Conservation (phyloP, 371 early-diverging fungal species). For the Mortierella sp. region DNA sequence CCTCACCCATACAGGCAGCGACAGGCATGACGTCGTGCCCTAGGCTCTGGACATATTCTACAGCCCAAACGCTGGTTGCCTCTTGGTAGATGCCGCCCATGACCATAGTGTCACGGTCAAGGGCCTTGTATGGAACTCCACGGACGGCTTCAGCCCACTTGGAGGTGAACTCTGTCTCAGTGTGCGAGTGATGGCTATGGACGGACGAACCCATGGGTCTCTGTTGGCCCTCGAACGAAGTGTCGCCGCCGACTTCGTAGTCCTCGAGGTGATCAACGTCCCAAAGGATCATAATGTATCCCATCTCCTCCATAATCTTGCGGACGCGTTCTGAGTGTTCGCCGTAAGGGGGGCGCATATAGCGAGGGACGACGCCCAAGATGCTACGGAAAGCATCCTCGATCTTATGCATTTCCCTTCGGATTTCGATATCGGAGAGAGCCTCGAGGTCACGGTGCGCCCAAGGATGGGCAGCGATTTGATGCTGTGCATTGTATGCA, state of each 20-base stretch:
- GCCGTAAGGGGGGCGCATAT: constrained; percentile 71
- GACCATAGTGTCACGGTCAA: constrained; percentile 37
- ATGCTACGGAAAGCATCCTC: constrained; percentile 60
- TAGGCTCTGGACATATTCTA: constrained; percentile 42
- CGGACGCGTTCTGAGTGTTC: constrained; percentile 64
- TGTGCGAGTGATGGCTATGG: not conserved
- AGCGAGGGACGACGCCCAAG: constrained; percentile 64
- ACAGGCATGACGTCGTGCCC: constrained; percentile 43
- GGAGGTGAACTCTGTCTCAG: constrained; percentile 3
- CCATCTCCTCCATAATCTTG: constrained; percentile 57
- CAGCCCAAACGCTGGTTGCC: constrained; percentile 40
- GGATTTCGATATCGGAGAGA: constrained; percentile 34
- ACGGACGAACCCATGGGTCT: constrained; percentile 6
- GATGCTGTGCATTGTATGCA: constrained; percentile 58
- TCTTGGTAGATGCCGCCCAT: constrained; percentile 40
- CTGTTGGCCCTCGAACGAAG: constrained; percentile 2
- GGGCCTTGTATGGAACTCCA: constrained; percentile 15
- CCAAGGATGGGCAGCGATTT: constrained; percentile 71
- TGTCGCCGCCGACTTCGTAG: not conserved
- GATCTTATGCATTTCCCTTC: constrained; percentile 50
- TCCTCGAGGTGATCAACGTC: constrained; percentile 56
- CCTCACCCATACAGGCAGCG: constrained; percentile 32
- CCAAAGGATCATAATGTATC: constrained; percentile 63
- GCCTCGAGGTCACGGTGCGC: constrained; percentile 57
- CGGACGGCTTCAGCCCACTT: constrained; percentile 49